Evolutionary conservation across 2,329 filamentous ascomycete genomes (phyloP), one percentile per base, ranked within the genome.

Genomic region (Botrytis porri): DNA sequence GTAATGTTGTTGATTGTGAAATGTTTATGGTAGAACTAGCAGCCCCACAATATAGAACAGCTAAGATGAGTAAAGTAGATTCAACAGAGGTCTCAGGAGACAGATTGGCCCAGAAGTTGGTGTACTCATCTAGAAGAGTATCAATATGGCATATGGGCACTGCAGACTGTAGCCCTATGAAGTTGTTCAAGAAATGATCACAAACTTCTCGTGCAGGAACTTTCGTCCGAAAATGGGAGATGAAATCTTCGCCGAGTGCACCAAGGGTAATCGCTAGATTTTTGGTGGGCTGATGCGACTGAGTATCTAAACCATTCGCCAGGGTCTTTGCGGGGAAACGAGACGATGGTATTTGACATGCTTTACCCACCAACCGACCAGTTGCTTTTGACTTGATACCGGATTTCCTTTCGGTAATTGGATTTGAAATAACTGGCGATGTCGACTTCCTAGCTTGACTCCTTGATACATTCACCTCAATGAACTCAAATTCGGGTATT

Each of bases 401-500:
- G 35, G 37, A 62, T 62, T 62, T 62, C 37, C 60, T 62, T 25
- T 62, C 37, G 35, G 16, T 39, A 25, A 62, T 62, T 62, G 35
- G 22, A 39, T 39, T 39, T 22, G 25, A 62, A 8, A 39, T 9
- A 39, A 64, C 35, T 37, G 69, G 59, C 32, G 59, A 71, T 25
- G 57, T 59, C 10, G 25, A 51, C 39, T 71, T 71, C 22, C 57
- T 43, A 7, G 22, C n/a, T 25, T 35, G 7, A 39, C 48, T 64
- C 25, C 43, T 71, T n/a, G 69, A 59, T 39, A 60, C 18, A n/a
- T 48, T 62, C 5, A 64, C 59, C 35, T 62, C 48, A 9, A 71
- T 71, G 32, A 71, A 64, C 41, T 71, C 69, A 37, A 64, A 71
- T n/a, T 71, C 59, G 10, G 59, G 69, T 37, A 45, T 62, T 59